Percentiles rank a stretch among this genome's conserved stretches.
phyloP scores from a whole-genome alignment of 1,139 yeast species.

The Blastobotrys buckinghamii region DNA sequence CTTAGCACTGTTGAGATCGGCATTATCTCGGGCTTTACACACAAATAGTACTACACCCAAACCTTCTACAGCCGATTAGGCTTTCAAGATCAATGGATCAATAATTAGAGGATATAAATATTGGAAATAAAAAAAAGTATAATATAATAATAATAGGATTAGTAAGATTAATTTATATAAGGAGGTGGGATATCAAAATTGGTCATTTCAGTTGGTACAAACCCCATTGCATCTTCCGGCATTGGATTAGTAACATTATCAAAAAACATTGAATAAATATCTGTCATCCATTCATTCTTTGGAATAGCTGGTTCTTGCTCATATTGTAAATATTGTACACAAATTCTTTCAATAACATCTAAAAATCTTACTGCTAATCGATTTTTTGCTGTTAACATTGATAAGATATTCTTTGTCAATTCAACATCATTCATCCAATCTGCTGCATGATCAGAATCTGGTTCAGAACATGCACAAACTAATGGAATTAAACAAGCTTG shows the following conservation, averaged over 20 bases:
- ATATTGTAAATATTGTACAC: constrained; percentile 27
- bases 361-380: constrained; percentile 46
- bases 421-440: constrained; percentile 47
- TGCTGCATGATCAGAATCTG: constrained; percentile 38
- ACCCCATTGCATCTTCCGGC: constrained; percentile 3
- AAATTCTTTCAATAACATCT: constrained; percentile 43
- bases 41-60: too few relatives aligned
- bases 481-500: constrained; percentile 56
- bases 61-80: too few relatives aligned
- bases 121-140: too few relatives aligned
- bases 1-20: too few relatives aligned
- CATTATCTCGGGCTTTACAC: too few relatives aligned
- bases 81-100: too few relatives aligned
- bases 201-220: constrained; percentile 3
- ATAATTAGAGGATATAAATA: too few relatives aligned
- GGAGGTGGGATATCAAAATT: background rate
- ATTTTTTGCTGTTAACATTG: constrained; percentile 40
- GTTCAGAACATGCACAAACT: constrained; percentile 48
- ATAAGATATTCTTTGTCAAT: constrained; percentile 40
- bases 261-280: constrained; percentile 29
- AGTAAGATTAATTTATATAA: background rate
- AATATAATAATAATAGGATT: too few relatives aligned
- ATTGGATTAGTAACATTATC: constrained; percentile 16
- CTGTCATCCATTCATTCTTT: constrained; percentile 28
- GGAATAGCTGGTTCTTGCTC: constrained; percentile 18